Base-by-base conservation (phyloP, 306 rosid genomes). In the Fragaria vesca region DNA sequence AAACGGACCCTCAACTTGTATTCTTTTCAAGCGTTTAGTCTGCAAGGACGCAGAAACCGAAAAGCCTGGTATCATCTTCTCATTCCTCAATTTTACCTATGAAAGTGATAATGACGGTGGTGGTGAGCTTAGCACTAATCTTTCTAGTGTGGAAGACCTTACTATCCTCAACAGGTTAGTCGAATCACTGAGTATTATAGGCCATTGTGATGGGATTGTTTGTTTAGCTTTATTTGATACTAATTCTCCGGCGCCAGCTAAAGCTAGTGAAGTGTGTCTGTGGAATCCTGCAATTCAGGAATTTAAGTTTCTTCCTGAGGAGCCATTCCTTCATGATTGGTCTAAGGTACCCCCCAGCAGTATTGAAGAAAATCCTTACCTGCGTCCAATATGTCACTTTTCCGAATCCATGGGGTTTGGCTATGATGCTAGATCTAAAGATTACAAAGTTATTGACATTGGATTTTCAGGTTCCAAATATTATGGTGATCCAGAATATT, bases 261-360 rank as follows among this genome's bases (percentile, higher is more conserved):
- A 38, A 36, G 8, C 43, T 16, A 34, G 71, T 36, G 4, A 60
- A 3, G 52, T 73, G 48, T 16, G 21, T n/a, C 0, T 55, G 6
- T 73, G 77, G 51, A 73, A 73, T 55, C 77, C 67, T 2, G 51
- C 67, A 36, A 52, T 55, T n/a, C 67, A 55, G 6, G 67, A 73
- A 38, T 55, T n/a, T 34, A 73, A 55, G 38, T n/a, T 73, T 54
- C 66, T 55, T 36, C 66, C 66, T 3, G n/a, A 21, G 6, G 51
- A 57, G 47, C 21, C 52, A 12, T 38, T 8, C 50, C 47, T 66
- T 4, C 2, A 0, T 1, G 48, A 66, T 66, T 66, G 48, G 71
- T 30, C 65, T 26, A 24, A 58, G 24, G 60, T 54, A 54, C 58
- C 24, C 0, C 11, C 3, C 11, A 17, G 24, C 24, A 2, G 0